Evolutionary conservation across 1,139 yeast genomes (phyloP).

Genomic region (Suhomyces bokatorum): DNA sequence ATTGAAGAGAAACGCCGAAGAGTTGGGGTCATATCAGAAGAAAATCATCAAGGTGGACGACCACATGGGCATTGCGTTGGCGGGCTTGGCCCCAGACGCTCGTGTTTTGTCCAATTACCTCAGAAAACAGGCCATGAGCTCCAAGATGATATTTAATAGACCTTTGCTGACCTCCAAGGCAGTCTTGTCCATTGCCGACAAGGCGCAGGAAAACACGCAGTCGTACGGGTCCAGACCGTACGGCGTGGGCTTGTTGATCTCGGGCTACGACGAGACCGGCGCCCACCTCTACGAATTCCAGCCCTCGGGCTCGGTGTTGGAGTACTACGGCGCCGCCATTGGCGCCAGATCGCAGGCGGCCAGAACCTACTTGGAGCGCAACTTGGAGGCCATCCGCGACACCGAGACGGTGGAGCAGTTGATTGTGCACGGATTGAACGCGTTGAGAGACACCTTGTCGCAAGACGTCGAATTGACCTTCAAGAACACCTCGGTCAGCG

Average conservation of each 20-base stretch:
- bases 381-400: constrained; percentile 63
- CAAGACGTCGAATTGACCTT: constrained; percentile 89
- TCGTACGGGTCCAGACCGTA: constrained; percentile 95
- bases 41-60: constrained; percentile 88
- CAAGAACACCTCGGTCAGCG: constrained; percentile 85
- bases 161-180: constrained; percentile 87
- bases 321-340: constrained; percentile 90
- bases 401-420: constrained; percentile 68
- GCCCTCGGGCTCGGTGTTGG: constrained; percentile 92
- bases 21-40: constrained; percentile 93
- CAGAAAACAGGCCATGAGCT: constrained; percentile 89
- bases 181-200: constrained; percentile 84
- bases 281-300: constrained; percentile 93
- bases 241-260: constrained; percentile 90
- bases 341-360: constrained; percentile 99
- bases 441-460: constrained; percentile 89
- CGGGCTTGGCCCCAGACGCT: constrained; percentile 98
- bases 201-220: constrained; percentile 96
- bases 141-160: constrained; percentile 81
- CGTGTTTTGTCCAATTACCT: constrained; percentile 85
- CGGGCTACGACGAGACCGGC: constrained; percentile 94
- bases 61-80: constrained; percentile 92
- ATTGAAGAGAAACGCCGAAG: constrained; percentile 93
- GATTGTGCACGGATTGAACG: constrained; percentile 84
- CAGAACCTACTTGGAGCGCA: constrained; percentile 89